Base-by-base conservation (phyloP, 768 basidiomycete species). In the Boletus barrowsii region DNA sequence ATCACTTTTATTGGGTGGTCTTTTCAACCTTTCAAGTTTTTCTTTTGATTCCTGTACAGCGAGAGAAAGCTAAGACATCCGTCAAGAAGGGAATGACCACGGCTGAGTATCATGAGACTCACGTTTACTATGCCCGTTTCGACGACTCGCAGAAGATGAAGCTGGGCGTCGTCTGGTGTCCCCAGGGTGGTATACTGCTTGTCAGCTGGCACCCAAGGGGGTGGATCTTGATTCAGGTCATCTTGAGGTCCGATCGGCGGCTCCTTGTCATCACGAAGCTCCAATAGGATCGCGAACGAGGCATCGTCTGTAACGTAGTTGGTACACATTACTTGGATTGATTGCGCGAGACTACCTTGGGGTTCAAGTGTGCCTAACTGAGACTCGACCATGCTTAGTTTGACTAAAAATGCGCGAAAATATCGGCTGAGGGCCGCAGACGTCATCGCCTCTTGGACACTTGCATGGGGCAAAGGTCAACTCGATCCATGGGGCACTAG, bases 101-200 rank as follows among this genome's bases (percentile, higher is more conserved):
- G 5, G 18, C 13, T 4, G 24, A 57, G 41, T 18, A 32, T 13
- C 54, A 44, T 6, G 20, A 45, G 32, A 62, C 82, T 62, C 65
- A 86, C 91, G 65, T 87, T 90, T 48, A 93, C 81, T 42, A 93
- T 81, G 4, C 90, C 90, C 1, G 90, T 93, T 61, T 91, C 88
- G 8, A 93, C 88, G 13, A 86, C 86, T 22, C 90, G 79, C 49
- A 93, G 72, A 74, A 91, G 78, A 60, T 88, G 84, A 17, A 90
- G 71, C 66, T 91, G 85, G 26, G 87, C 81, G 37, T 81, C 69
- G 30, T 88, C 83, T n/a, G 82, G 76, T 15, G 76, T 73, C 14
- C 83, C 88, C 15, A 77, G 60, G 9, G 90, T 90, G 11, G 90
- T 90, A 54, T 90, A 82, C 56, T 83, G 79, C 24, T 72, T 71